Conservation (phyloP, 768 basidiomycete genomes). For the Paxillus ammoniavirescens region DNA sequence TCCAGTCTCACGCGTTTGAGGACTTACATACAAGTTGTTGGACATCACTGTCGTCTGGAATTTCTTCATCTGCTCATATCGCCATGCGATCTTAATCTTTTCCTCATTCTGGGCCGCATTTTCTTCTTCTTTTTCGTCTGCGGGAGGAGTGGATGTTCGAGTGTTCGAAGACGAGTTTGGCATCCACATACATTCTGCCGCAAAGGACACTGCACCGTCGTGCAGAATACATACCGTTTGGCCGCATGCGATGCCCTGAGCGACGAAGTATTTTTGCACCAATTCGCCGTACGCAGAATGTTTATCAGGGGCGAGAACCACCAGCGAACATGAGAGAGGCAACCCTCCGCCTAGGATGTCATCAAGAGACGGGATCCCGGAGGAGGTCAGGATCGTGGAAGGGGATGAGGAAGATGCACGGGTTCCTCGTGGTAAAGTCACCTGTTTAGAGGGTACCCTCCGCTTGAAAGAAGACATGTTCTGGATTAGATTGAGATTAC, state of each 20-base stretch:
- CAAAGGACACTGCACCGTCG: slow-evolving; percentile 53
- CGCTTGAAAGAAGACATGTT: slow-evolving; percentile 83
- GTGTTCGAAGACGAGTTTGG: slow-evolving; percentile 28
- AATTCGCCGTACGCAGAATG: slow-evolving; percentile 86
- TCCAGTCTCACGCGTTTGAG: slow-evolving; percentile 1
- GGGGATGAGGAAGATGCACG: slow-evolving; percentile 56
- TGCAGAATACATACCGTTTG: slow-evolving; percentile 72
- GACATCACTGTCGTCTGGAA: slow-evolving; percentile 81
- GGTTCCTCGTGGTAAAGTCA: slow-evolving; percentile 48
- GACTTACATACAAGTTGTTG: slow-evolving; percentile 47
- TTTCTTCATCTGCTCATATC: slow-evolving; percentile 91
- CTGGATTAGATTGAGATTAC: no score
- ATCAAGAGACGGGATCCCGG: slow-evolving; percentile 90
- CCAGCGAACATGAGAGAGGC: slow-evolving; percentile 73
- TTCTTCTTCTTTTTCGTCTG: slow-evolving; percentile 37
- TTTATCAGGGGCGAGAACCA: slow-evolving; percentile 78
- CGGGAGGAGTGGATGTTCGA: slow-evolving; percentile 10
- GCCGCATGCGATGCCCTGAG: slow-evolving; percentile 76
- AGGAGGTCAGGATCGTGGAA: slow-evolving; percentile 64
- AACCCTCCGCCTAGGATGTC: slow-evolving; percentile 93
- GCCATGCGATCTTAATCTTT: slow-evolving; percentile 94
- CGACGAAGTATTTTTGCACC: slow-evolving; percentile 83
- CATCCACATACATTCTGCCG: slow-evolving; percentile 81
- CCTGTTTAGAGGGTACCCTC: slow-evolving; percentile 46
- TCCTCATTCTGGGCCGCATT: slow-evolving; percentile 40